Evolutionary conservation across 1,284 basidiomycete genomes (phyloP), one percentile per base, ranked within the genome.

Genomic region (Blastosporella zonata): DNA sequence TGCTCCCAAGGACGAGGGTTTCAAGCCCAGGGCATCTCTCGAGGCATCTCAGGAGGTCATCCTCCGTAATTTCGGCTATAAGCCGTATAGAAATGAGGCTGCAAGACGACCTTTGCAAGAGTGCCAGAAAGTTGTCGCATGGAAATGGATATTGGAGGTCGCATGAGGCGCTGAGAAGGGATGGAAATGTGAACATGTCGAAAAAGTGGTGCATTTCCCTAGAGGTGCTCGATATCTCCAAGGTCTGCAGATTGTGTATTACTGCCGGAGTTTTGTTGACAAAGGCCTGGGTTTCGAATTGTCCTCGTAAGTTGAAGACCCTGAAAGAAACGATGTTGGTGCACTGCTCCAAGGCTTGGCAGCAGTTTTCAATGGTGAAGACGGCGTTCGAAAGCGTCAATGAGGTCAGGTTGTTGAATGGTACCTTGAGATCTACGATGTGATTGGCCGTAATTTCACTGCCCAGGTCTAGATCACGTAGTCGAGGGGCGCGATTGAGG

Each of bases 281-380:
- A 13, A 25, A 33, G 31, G 31, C 13, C 6, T 6, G 22, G n/a
- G 27, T 36, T 6, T 27, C 18, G 27, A 48, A 48, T 20, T 44
- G 15, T 15, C 41, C 36, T n/a, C 17, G 6, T 7, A 43, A 9
- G n/a, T n/a, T n/a, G 31, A 13, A 10, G 10, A 9, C 8, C 40
- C 35, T 28, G 34, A 50, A 47, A 18, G 15, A 6, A 22, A 41
- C 28, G 20, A 54, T 35, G 17, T 38, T 43, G 6, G 23, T 36
- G 25, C 49, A 54, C 22, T 51, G 46, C 23, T 28, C 25, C 20
- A 54, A 27, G 5, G 49, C 29, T 27, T 50, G 23, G 28, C 43
- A 28, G n/a, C 46, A 38, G 31, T 44, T 49, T 15, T 49, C 39
- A 20, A 45, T 15, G 6, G 43, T 42, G 21, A 54, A 48, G n/a